Base-by-base conservation (phyloP, 345 rosid species). In the Salix suchowensis region DNA sequence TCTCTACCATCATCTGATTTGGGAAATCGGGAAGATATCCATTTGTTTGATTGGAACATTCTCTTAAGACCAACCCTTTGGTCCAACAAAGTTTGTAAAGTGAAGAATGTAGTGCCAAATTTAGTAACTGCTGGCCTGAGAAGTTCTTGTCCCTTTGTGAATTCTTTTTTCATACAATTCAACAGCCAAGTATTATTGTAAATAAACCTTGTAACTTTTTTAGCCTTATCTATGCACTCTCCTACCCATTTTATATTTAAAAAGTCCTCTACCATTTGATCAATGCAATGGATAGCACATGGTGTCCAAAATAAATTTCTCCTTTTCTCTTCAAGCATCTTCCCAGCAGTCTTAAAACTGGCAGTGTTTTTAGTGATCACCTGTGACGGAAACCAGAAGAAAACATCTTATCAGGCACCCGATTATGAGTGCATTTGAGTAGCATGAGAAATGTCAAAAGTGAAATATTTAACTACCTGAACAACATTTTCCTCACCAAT, bases 281-380 rank as follows among this genome's bases (percentile, higher is more conserved):
- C 83, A 28, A 86, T 67, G 70, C 86, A 83, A 66, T 83, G 55
- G 28, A 69, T 68, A 9, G 87, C 87, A 84, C 87, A 87, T 39
- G 89, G 89, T 9, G 87, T 85, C 89, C 87, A 87, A 79, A 85
- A 87, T 74, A 85, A 58, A 74, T 82, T 82, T 73, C 78, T 80
- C 65, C 87, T 80, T 71, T 86, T 86, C 78, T 86, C 89, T 79
- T 84, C 85, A 77, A 86, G 89, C 87, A 84, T 84, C 87, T 86
- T 84, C 67, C 87, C 89, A 36, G 89, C 89, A 50, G 84, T 70
- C 80, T 72, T 82, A 67, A 74, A 86, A 65, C 78, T 72, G 60
- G 80, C 79, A 36, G 85, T 80, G 67, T 81, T 82, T 77, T 80
- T 74, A 11, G 89, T 84, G 82, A 86, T 84, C 50, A 86, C 86